Percentiles rank a stretch among this genome's conserved stretches.
Evolutionary conservation across 805 yeast genomes (phyloP).

Genomic region (Metschnikowia picachoensis): DNA sequence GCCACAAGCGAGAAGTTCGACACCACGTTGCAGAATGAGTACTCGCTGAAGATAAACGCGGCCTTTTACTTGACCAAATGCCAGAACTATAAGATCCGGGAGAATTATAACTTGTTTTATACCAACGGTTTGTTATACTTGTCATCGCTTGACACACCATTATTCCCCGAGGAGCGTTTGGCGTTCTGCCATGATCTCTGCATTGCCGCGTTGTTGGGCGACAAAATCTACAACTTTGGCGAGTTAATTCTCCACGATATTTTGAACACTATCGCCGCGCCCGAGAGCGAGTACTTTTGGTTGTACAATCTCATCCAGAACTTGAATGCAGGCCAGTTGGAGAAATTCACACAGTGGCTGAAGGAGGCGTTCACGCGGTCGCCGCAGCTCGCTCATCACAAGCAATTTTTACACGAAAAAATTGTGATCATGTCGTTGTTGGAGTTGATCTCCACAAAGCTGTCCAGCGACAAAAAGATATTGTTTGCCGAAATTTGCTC

Average conservation of each 20-base stretch:
- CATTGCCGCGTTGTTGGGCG: slow-evolving; percentile 85
- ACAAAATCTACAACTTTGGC: slow-evolving; percentile 90
- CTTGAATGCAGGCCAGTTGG: slow-evolving; percentile 75
- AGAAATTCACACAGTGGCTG: slow-evolving; percentile 52
- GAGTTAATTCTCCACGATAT: slow-evolving; percentile 90
- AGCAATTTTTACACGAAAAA: slow-evolving; percentile 77
- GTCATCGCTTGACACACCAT: slow-evolving; percentile 57
- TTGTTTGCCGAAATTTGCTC: slow-evolving; percentile 68
- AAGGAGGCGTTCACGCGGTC: slow-evolving; percentile 34
- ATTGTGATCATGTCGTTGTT: slow-evolving; percentile 88
- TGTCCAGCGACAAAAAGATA: slow-evolving; percentile 70
- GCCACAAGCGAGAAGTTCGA: slow-evolving; percentile 57
- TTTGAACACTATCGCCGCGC: slow-evolving; percentile 44
- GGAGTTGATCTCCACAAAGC: slow-evolving; percentile 76
- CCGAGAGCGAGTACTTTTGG: slow-evolving; percentile 58
- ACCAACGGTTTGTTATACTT: slow-evolving; percentile 76
- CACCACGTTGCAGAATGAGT: slow-evolving; percentile 26
- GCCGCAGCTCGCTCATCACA: slow-evolving; percentile 55
- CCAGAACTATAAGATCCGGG: slow-evolving; percentile 65
- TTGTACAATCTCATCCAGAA: slow-evolving; percentile 64
- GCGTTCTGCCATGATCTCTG: slow-evolving; percentile 69
- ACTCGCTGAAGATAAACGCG: slow-evolving; percentile 60
- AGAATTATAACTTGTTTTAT: slow-evolving; percentile 79
- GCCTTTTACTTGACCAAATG: slow-evolving; percentile 80
- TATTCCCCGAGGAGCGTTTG: slow-evolving; percentile 35